These are phyloP conservation scores for Ustilago sp. DNA, from an alignment of 1,284 basidiomycete species.

Conservation along the genomic window DNA sequence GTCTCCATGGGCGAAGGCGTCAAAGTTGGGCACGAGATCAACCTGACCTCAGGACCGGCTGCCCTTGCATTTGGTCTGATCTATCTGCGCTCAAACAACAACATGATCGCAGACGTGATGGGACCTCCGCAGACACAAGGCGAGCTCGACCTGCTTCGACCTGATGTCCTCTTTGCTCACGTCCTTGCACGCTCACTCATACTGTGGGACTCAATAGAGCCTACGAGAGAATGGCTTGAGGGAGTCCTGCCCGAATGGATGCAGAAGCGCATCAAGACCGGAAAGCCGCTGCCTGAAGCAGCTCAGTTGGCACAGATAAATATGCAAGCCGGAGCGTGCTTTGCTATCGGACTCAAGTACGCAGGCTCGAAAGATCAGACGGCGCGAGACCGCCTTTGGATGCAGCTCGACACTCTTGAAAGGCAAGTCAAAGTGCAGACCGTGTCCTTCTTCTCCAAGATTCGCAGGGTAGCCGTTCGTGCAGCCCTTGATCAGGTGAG, in stretches of 20 bases:
- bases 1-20: slow-evolving; percentile 1
- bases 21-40: slow-evolving; percentile 25
- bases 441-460: slow-evolving; percentile 50
- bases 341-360: slow-evolving; percentile 90
- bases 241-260: slow-evolving; percentile 81
- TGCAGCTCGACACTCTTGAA: slow-evolving; percentile 80
- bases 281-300: slow-evolving; percentile 32
- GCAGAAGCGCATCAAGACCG: slow-evolving; percentile 72
- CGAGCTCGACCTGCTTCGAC: slow-evolving; percentile 85
- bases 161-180: slow-evolving; percentile 85
- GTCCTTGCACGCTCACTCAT: slow-evolving; percentile 84
- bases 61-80: slow-evolving; percentile 90
- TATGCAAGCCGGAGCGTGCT: slow-evolving; percentile 81
- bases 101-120: slow-evolving; percentile 85
- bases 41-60: slow-evolving; percentile 78
- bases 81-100: slow-evolving; percentile 85
- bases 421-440: slow-evolving; percentile 71
- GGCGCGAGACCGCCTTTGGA: slow-evolving; percentile 84
- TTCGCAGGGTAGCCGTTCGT: slow-evolving; percentile 80
- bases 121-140: slow-evolving; percentile 83
- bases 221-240: slow-evolving; percentile 82
- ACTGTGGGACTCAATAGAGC: slow-evolving; percentile 84
- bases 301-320: slow-evolving; percentile 61
- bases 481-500: slow-evolving; percentile 89
- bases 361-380: slow-evolving; percentile 77